Percentiles rank a stretch among this genome's conserved stretches.
These are phyloP conservation scores for Rhypophila decipiens DNA, from an alignment of 495 filamentous ascomycete species.

Conservation along the genomic window DNA sequence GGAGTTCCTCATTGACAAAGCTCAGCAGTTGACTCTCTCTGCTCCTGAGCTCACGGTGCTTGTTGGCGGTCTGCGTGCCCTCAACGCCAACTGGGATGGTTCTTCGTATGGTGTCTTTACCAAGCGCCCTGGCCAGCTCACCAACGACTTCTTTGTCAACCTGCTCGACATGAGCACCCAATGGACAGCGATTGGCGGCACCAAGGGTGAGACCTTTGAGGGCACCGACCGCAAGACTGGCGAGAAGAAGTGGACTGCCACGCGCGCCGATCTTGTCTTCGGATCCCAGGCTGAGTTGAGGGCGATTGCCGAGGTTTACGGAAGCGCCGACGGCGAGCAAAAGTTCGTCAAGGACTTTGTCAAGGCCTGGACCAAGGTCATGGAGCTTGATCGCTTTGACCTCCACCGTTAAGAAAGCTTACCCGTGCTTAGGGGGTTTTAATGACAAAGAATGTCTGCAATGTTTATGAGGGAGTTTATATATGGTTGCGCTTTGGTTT, in stretches of 20 bases:
- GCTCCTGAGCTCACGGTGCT: constrained; percentile 63
- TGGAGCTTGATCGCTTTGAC: constrained; percentile 64
- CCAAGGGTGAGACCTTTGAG: constrained; percentile 49
- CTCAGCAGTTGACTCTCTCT: constrained; percentile 58
- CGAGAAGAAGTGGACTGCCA: constrained; percentile 59
- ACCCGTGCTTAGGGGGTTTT: too few relatives aligned
- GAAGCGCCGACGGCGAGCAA: constrained; percentile 41
- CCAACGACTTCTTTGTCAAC: constrained; percentile 73
- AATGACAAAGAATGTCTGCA: too few relatives aligned
- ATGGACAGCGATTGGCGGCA: constrained; percentile 48
- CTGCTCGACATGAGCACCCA: constrained; percentile 57
- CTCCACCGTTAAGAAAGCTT: background rate
- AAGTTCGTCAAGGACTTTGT: constrained; percentile 68
- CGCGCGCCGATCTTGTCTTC: constrained; percentile 62
- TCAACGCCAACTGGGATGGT: constrained; percentile 62
- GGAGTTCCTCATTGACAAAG: constrained; percentile 61
- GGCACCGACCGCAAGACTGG: constrained; percentile 62
- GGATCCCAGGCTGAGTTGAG: constrained; percentile 66
- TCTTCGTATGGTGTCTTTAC: constrained; percentile 59
- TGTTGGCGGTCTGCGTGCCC: constrained; percentile 58
- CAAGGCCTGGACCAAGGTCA: constrained; percentile 63
- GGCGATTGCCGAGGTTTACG: constrained; percentile 63
- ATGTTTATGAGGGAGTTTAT: too few relatives aligned
- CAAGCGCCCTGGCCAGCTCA: constrained; percentile 54
- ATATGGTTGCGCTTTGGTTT: too few relatives aligned